phyloP scores from a whole-genome alignment of 306 rosid genomes.

The Medicago ruthenica region DNA sequence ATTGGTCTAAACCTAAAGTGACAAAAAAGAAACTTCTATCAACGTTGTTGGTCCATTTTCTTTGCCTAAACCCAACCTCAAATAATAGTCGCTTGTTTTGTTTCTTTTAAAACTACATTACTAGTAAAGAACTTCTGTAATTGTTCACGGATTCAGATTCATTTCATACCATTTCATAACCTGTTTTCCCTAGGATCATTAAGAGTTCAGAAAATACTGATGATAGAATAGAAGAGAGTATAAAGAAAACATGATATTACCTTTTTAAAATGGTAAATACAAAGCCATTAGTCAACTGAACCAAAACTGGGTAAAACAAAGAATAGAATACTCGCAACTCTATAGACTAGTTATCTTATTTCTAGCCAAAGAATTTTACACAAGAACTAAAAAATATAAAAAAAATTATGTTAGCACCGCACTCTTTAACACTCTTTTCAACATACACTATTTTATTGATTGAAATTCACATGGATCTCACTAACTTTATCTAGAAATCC shows the following conservation, averaged over 20 bases:
- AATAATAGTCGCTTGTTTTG: neutral
- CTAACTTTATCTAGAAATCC: neutral
- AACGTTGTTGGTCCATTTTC: neutral
- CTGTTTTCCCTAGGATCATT: neutral
- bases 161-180: neutral
- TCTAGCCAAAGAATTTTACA: conserved; percentile 43
- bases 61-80: neutral
- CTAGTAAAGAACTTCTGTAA: neutral
- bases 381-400: conserved; percentile 12
- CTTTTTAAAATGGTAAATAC: conserved; percentile 15
- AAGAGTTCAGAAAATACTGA: neutral
- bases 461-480: neutral
- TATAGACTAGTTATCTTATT: conserved; percentile 7
- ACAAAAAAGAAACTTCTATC: neutral
- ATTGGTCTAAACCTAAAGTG: too few relatives aligned
- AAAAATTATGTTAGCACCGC: neutral
- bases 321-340: conserved; percentile 32
- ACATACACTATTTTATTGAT: neutral
- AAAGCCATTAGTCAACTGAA: conserved; percentile 18
- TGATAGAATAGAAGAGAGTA: neutral
- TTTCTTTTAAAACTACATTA: neutral
- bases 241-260: conserved; percentile 32
- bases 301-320: conserved; percentile 31
- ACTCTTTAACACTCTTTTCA: neutral
- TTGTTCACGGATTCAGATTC: neutral